Percentiles rank a stretch among this genome's conserved stretches.
Evolutionary conservation across 345 rosid species (phyloP).

Genomic region (Anacardium occidentale): DNA sequence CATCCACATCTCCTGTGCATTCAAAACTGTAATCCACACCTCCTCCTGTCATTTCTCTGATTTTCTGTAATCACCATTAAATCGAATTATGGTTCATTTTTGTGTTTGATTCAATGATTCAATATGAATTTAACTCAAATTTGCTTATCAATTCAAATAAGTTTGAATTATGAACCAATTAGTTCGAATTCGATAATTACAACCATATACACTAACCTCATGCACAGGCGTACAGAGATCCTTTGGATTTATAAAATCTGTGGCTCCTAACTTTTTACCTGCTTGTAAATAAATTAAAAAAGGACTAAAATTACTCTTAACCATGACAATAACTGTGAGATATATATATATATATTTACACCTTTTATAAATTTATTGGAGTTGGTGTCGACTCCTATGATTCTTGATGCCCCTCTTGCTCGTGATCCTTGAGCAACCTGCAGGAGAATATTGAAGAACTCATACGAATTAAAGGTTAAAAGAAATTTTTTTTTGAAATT

Average conservation of each 20-base stretch:
- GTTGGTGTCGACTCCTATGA: conserved; percentile 60
- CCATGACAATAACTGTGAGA: too few relatives aligned
- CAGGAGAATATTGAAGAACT: background rate
- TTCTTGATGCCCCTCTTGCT: conserved; percentile 60
- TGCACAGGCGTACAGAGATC: conserved; percentile 29
- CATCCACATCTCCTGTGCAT: conserved; percentile 49
- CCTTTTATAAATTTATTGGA: conserved; percentile 51
- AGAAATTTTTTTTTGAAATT: too few relatives aligned
- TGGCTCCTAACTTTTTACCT: conserved; percentile 39
- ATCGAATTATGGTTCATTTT: too few relatives aligned
- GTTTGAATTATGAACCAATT: too few relatives aligned
- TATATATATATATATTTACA: too few relatives aligned
- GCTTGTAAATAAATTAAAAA: background rate
- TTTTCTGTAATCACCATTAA: conserved; percentile 33
- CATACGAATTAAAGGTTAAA: background rate
- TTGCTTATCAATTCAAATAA: too few relatives aligned
- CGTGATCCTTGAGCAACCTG: conserved; percentile 68
- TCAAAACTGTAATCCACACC: conserved; percentile 69
- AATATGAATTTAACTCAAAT: too few relatives aligned
- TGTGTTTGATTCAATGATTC: too few relatives aligned
- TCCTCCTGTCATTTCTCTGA: conserved; percentile 49
- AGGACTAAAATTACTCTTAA: too few relatives aligned
- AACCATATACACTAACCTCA: conserved; percentile 24
- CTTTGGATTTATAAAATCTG: conserved; percentile 37
- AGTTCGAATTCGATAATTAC: too few relatives aligned